phyloP scores from a whole-genome alignment of 768 basidiomycete species.

The Boletus eberwhitei region DNA sequence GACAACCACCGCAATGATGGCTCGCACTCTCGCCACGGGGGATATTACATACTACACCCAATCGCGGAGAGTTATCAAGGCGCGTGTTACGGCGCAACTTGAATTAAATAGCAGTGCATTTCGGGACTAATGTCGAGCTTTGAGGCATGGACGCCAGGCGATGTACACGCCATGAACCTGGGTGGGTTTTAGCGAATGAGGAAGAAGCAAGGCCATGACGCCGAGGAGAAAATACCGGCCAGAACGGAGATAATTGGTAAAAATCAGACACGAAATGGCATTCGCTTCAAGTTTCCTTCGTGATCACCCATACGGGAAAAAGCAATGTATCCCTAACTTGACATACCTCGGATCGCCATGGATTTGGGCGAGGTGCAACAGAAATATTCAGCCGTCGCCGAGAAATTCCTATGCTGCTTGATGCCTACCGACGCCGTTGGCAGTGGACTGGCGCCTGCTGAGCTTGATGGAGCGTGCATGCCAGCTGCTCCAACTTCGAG shows the following conservation, averaged over 20 bases:
- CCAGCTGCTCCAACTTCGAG: conserved; percentile 13
- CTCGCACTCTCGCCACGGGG: conserved; percentile 20
- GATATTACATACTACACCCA: conserved; percentile 27
- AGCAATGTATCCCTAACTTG: neutral
- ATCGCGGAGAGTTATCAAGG: conserved; percentile 20
- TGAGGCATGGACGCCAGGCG: conserved; percentile 26
- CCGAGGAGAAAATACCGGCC: neutral
- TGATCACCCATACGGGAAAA: neutral
- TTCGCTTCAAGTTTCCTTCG: neutral
- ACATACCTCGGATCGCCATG: conserved; percentile 6
- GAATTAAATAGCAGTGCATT: conserved; percentile 14
- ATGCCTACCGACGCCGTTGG: conserved; percentile 1
- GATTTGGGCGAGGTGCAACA: neutral
- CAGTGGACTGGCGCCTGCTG: conserved; percentile 1
- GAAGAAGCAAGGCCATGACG: conserved; percentile 23
- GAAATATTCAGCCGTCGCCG: neutral
- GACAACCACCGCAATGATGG: conserved; percentile 23
- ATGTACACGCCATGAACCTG: conserved; percentile 18
- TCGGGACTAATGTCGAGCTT: conserved; percentile 11
- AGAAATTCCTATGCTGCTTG: neutral
- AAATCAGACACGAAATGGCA: conserved; percentile 5
- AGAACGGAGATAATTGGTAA: conserved; percentile 10
- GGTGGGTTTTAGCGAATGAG: conserved; percentile 17
- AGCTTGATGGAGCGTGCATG: conserved; percentile 5
- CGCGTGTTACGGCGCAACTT: conserved; percentile 25